These are phyloP conservation scores for sorghum (Sorghum bicolor) DNA, from an alignment of 176 grass and related monocot genomes.

Conservation along the genomic window DNA sequence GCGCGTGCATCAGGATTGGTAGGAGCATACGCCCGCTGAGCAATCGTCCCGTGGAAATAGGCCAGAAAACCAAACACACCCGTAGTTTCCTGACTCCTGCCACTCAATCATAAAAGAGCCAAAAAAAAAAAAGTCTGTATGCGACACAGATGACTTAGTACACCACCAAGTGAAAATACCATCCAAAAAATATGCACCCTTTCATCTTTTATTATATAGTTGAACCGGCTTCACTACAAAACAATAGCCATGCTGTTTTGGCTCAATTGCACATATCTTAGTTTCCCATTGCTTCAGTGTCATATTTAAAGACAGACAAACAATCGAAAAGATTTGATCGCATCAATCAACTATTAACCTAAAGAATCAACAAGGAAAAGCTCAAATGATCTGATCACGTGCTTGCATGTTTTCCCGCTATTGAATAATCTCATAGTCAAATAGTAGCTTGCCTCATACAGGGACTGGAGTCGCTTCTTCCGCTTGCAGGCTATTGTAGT, in stretches of 20 bases:
- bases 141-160: too few species aligned
- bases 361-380: not conserved
- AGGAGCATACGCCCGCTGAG: too few species aligned
- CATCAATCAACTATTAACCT: constrained; percentile 30
- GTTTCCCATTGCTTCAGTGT: constrained; percentile 2
- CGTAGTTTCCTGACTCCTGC: too few species aligned
- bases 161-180: not conserved
- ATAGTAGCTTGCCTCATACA: constrained; percentile 33
- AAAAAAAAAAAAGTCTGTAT: too few species aligned
- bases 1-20: too few species aligned
- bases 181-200: not conserved
- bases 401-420: not conserved
- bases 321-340: not conserved
- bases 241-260: not conserved
- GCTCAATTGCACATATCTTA: not conserved
- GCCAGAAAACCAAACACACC: too few species aligned
- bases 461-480: constrained; percentile 48
- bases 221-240: not conserved
- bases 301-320: constrained; percentile 4
- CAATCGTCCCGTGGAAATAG: too few species aligned
- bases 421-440: constrained; percentile 10
- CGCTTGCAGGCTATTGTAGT: constrained; percentile 77
- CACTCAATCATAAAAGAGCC: too few species aligned
- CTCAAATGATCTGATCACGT: not conserved
- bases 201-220: not conserved